Base-by-base conservation (phyloP, 2,329 filamentous ascomycete genomes). In the Fusarium sarcochroum region DNA sequence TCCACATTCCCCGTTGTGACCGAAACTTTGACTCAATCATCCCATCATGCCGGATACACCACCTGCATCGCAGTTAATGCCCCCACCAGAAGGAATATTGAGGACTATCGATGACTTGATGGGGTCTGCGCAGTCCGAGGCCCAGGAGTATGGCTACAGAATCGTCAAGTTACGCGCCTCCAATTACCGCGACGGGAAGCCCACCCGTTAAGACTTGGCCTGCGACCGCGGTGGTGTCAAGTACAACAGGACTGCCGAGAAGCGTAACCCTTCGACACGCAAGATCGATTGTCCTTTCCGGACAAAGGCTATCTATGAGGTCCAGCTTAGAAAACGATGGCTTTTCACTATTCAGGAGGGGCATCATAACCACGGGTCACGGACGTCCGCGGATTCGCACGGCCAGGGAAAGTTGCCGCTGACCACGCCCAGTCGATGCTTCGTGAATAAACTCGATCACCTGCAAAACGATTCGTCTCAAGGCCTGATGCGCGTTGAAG, bases 251-350 rank as follows among this genome's bases (percentile, higher is more conserved):
- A 89, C 87, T 2, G 87, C 87, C 8, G 89, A 89, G 82, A 89
- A 89, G 80, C 85, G 87, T 57, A 89, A 88, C 70, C 87, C 87
- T 2, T 88, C 86, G 54, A 89, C 87, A 44, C 86, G 87, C 74
- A 89, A 89, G 78, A 86, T 89, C 57, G 87, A 89, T 75, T 89
- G 87, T 57, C 87, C 87, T 13, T 89, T 87, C 80, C 85, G 86
- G 52, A 87, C 87, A 56, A 89, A 89, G 79, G 87, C 87, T 23
- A 87, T 89, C 21, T 89, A 87, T 65, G 87, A 89, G 73, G 87
- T 89, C 7, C 86, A 88, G 75, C 80, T 89, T 11, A 84, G 84
- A 40, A 88, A 89, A 63, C 87, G 89, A 76, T 89, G 87, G 87
- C 85, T 87, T n/a, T 89, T 89, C 66, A 85, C 84, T 8, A 83